Evolutionary conservation across 2,329 filamentous ascomycete species (phyloP).

Genomic region (Tolypocladium nubicola): DNA sequence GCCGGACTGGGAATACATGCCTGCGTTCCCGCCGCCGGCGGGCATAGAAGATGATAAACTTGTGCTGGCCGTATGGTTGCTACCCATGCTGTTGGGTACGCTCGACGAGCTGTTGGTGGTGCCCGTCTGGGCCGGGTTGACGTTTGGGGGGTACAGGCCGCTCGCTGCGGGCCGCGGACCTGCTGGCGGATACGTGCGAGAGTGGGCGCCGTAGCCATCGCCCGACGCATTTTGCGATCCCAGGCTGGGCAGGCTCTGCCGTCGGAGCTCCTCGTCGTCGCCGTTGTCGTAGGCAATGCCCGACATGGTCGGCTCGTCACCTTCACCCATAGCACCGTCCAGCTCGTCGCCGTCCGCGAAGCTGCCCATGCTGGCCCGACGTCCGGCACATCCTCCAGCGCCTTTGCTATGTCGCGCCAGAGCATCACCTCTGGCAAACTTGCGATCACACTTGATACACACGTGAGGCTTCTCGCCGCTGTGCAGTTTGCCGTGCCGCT

Average conservation of each 20-base stretch:
- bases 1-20: slow-evolving; percentile 58
- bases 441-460: slow-evolving; percentile 86
- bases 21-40: slow-evolving; percentile 34
- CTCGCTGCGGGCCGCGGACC: slow-evolving; percentile 38
- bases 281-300: slow-evolving; percentile 44
- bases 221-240: slow-evolving; percentile 59
- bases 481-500: slow-evolving; percentile 92
- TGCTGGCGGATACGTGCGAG: slow-evolving; percentile 71
- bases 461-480: slow-evolving; percentile 93
- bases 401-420: slow-evolving; percentile 92
- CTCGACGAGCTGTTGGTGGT: slow-evolving; percentile 46
- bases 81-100: slow-evolving; percentile 28
- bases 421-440: slow-evolving; percentile 92
- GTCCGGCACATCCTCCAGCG: slow-evolving; percentile 86
- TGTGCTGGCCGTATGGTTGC: slow-evolving; percentile 35
- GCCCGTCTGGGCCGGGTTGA: slow-evolving; percentile 40
- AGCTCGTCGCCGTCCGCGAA: slow-evolving; percentile 72
- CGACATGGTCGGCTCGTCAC: slow-evolving; percentile 47
- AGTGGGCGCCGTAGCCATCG: slow-evolving; percentile 46
- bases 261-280: slow-evolving; percentile 54
- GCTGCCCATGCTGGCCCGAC: slow-evolving; percentile 74
- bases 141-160: slow-evolving; percentile 52
- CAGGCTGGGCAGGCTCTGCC: slow-evolving; percentile 63
- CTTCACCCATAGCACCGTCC: slow-evolving; percentile 36
- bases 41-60: slow-evolving; percentile 36